Conservation (phyloP, 164 flowering plant genomes). For the Hamamelis virginiana region DNA sequence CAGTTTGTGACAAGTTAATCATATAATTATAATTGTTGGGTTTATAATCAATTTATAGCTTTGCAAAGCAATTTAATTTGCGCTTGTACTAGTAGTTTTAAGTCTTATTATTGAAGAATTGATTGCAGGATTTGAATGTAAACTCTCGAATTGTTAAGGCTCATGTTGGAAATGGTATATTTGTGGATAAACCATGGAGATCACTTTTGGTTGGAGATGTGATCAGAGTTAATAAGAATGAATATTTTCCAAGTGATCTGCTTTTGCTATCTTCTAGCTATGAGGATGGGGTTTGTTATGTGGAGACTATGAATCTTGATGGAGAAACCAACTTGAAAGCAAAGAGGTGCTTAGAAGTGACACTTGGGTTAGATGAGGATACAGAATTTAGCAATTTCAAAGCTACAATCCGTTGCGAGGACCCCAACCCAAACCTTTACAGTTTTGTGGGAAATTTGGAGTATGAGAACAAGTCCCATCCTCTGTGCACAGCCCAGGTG, state of each 20-base stretch:
- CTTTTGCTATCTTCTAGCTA: slow-evolving; percentile 37
- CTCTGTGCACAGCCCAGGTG: slow-evolving; percentile 30
- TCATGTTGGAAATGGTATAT: slow-evolving; percentile 32
- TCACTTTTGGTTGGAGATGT: slow-evolving; percentile 40
- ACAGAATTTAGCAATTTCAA: slow-evolving; percentile 23
- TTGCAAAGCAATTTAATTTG: too few relatives aligned
- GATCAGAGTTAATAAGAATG: slow-evolving; percentile 39
- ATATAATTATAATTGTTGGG: too few relatives aligned
- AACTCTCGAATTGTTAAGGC: slow-evolving; percentile 35
- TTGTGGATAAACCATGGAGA: slow-evolving; percentile 30
- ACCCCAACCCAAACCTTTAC: slow-evolving; percentile 50
- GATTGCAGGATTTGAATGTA: slow-evolving; percentile 50
- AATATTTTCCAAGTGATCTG: slow-evolving; percentile 46
- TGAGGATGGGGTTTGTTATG: slow-evolving; percentile 56
- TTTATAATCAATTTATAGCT: too few relatives aligned
- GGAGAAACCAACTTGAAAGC: slow-evolving; percentile 52
- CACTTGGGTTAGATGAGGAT: slow-evolving; percentile 33
- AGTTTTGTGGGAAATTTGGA: slow-evolving; percentile 50
- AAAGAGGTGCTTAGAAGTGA: slow-evolving; percentile 37
- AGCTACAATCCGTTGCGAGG: slow-evolving; percentile 39
- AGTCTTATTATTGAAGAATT: too few relatives aligned
- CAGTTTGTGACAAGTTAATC: too few relatives aligned
- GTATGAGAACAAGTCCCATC: slow-evolving; percentile 17
- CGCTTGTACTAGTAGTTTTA: too few relatives aligned
- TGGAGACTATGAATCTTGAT: slow-evolving; percentile 57